Evolutionary conservation across 768 basidiomycete genomes (phyloP), one percentile per base, ranked within the genome.

Genomic region (Lentinula edodes): DNA sequence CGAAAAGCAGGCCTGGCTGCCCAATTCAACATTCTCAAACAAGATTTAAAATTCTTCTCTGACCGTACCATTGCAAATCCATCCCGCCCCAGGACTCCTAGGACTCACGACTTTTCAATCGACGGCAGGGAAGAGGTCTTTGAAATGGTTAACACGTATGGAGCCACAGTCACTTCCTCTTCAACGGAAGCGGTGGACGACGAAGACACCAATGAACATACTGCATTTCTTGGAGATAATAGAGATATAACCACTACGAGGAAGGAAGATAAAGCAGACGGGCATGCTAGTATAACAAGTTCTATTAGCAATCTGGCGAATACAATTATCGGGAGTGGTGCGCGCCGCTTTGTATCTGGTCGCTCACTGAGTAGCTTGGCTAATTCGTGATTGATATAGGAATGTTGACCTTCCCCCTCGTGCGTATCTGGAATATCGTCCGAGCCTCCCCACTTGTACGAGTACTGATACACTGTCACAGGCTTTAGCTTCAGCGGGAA

Each of bases 311-410:
- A 94, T 69, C 76, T 97, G 46, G 77, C 86, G 28, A 97, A 97
- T 66, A 97, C 95, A 0, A 93, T 95, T 67, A 89, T 97, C 66
- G 94, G 94, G 13, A 95, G 90, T 59, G 93, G 93, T 86, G 71
- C 67, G 82, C 34, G 20, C 62, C 63, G 39, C 64, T 64, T 9
- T 12, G 28, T 8, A 28, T 41, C 39, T 35, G 42, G 53, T 54
- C 39, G 34, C 28, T 16, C 43, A 55, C 28, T 28, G 28, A 34
- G 43, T 56, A 23, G 12, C 28, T 6, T 15, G n/a, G 41, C 41
- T 45, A 4, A 56, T 7, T 20, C 28, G 28, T 64, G 5, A 66
- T 34, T 23, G 36, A 32, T 41, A 32, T 18, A 92, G 91, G 92
- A 35, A 93, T 94, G 92, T 80, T 94, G 32, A 92, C 91, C 6